These are phyloP conservation scores for Fusarium hostae DNA, from an alignment of 2,329 filamentous ascomycete genomes.

Conservation along the genomic window DNA sequence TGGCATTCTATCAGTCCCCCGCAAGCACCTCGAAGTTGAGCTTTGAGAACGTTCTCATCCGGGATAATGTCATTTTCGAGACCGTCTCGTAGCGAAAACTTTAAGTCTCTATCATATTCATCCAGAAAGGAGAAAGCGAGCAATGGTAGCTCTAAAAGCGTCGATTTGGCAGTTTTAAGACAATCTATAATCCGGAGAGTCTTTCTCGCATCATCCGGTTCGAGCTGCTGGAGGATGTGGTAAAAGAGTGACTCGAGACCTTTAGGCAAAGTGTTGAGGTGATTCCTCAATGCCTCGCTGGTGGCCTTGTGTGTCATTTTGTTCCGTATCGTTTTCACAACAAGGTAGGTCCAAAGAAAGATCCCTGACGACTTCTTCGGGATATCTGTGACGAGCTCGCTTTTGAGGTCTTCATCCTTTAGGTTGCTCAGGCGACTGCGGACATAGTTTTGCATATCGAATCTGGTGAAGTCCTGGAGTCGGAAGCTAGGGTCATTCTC, in stretches of 20 bases:
- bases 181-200: background rate
- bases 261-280: background rate
- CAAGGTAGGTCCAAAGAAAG: background rate
- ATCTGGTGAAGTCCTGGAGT: background rate
- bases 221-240: background rate
- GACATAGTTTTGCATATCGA: background rate
- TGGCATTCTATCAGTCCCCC: background rate
- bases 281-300: rapidly evolving
- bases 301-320: background rate
- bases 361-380: rapidly evolving
- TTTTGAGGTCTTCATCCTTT: rapidly evolving
- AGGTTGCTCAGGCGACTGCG: rapidly evolving
- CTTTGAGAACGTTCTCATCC: rapidly evolving
- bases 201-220: background rate
- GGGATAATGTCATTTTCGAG: rapidly evolving
- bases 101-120: rapidly evolving
- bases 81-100: background rate
- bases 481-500: rapidly evolving
- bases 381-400: rapidly evolving
- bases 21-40: background rate
- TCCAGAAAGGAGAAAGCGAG: background rate
- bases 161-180: background rate
- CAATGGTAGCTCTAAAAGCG: rapidly evolving
- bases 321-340: background rate
- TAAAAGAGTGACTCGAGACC: background rate